phyloP scores from a whole-genome alignment of 768 basidiomycete species.

The Multifurca ochricompacta region DNA sequence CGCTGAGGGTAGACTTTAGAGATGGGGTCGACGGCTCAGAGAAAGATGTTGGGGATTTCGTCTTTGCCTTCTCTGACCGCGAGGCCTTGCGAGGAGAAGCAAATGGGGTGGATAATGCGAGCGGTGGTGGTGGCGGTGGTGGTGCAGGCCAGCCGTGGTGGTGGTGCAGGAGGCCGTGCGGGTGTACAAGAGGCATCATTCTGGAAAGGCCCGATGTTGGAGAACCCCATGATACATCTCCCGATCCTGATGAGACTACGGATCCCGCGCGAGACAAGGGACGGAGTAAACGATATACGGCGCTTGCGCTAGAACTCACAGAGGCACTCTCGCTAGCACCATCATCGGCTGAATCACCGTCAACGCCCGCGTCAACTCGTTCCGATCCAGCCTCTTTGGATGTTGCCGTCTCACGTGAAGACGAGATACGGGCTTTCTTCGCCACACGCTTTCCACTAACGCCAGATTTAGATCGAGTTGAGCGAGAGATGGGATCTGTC shows the following conservation, averaged over 20 bases:
- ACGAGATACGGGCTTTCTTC: not conserved
- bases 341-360: constrained; percentile 20
- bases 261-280: constrained; percentile 37
- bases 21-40: constrained; percentile 9
- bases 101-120: constrained; percentile 3
- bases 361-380: constrained; percentile 4
- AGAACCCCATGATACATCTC: constrained; percentile 23
- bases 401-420: constrained; percentile 1
- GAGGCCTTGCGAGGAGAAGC: not conserved
- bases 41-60: constrained; percentile 1
- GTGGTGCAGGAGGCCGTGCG: constrained; percentile 26
- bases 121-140: constrained; percentile 13
- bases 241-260: constrained; percentile 31
- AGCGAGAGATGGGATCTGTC: no score
- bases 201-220: constrained; percentile 17
- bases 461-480: constrained; percentile 24
- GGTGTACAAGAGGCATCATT: constrained; percentile 24
- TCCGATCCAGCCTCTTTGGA: constrained; percentile 1
- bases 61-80: constrained; percentile 12
- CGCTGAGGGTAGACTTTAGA: constrained; percentile 1
- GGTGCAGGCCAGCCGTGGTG: constrained; percentile 22
- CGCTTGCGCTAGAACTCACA: constrained; percentile 33
- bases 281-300: constrained; percentile 31
- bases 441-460: constrained; percentile 5
- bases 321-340: constrained; percentile 26